These are phyloP conservation scores for Penicillium tannophilum DNA, from an alignment of 495 filamentous ascomycete species.

Conservation along the genomic window DNA sequence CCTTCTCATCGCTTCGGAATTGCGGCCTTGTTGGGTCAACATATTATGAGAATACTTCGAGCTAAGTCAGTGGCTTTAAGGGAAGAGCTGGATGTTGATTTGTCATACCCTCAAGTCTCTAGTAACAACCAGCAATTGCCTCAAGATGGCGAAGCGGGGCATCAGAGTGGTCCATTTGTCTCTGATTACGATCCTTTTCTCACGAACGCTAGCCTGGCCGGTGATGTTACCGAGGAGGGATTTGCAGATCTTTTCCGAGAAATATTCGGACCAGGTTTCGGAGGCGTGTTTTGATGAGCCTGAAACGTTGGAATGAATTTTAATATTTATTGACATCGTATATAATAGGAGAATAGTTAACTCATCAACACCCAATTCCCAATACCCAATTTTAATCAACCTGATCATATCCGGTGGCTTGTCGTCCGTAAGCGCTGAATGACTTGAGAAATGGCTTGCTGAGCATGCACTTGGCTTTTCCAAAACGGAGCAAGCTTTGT, in stretches of 20 bases:
- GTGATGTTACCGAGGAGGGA: constrained; percentile 20
- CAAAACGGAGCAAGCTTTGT: constrained; percentile 27
- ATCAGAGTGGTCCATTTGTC: constrained; percentile 2
- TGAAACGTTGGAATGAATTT: not conserved
- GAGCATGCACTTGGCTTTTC: constrained; percentile 10
- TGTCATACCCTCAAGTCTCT: not conserved
- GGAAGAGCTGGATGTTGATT: constrained; percentile 1
- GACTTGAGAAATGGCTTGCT: constrained; percentile 11
- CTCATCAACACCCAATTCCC: not conserved
- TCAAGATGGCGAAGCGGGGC: not conserved
- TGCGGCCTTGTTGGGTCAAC: constrained; percentile 30
- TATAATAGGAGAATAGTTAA: not conserved
- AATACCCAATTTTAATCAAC: not conserved
- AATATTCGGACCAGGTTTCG: constrained; percentile 27
- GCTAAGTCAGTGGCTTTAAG: not conserved
- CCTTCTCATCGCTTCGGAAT: constrained; percentile 32
- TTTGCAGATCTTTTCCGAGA: constrained; percentile 29
- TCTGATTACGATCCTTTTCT: constrained; percentile 23
- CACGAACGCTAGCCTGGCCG: constrained; percentile 12
- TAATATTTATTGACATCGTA: not conserved
- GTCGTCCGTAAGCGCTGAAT: constrained; percentile 3
- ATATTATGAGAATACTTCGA: constrained; percentile 26
- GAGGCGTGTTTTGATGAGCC: constrained; percentile 16
- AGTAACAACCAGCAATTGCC: not conserved
- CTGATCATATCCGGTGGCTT: not conserved